phyloP scores from a whole-genome alignment of 164 flowering plant genomes.

The Cinnamomum micranthum region DNA sequence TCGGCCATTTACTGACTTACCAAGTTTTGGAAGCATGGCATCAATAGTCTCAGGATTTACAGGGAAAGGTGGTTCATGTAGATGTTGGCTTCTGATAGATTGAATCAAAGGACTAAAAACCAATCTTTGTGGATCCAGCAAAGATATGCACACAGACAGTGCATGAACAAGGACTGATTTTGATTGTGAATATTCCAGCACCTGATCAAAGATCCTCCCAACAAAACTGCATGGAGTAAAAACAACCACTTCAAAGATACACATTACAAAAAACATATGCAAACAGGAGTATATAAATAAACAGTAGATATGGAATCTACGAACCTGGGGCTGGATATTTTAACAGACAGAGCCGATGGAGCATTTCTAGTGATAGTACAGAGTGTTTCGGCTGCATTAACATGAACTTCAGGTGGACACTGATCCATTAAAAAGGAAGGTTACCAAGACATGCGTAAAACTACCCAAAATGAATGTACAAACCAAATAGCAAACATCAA shows the following conservation, averaged over 20 bases:
- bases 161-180: conserved; percentile 86
- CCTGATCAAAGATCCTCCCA: conserved; percentile 74
- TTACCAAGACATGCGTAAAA: background rate
- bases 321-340: conserved; percentile 86
- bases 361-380: conserved; percentile 81
- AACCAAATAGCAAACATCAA: too few relatives aligned
- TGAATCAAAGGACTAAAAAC: conserved; percentile 46
- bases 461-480: background rate
- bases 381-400: conserved; percentile 90
- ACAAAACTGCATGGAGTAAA: conserved; percentile 58
- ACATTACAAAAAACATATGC: too few relatives aligned
- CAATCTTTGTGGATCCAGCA: conserved; percentile 85
- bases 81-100: conserved; percentile 70
- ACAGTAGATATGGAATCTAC: conserved; percentile 4
- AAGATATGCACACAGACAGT: conserved; percentile 82
- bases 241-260: background rate
- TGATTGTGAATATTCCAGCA: conserved; percentile 70
- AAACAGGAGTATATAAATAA: background rate
- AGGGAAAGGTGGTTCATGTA: conserved; percentile 61
- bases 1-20: conserved; percentile 37
- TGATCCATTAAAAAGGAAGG: conserved; percentile 21
- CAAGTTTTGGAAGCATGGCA: conserved; percentile 93
- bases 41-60: conserved; percentile 71
- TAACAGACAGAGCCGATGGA: conserved; percentile 71
- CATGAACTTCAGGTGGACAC: conserved; percentile 91